Evolutionary conservation across 73 alveolate genomes (phyloP).

Genomic region (Tetrahymena elliotti): DNA sequence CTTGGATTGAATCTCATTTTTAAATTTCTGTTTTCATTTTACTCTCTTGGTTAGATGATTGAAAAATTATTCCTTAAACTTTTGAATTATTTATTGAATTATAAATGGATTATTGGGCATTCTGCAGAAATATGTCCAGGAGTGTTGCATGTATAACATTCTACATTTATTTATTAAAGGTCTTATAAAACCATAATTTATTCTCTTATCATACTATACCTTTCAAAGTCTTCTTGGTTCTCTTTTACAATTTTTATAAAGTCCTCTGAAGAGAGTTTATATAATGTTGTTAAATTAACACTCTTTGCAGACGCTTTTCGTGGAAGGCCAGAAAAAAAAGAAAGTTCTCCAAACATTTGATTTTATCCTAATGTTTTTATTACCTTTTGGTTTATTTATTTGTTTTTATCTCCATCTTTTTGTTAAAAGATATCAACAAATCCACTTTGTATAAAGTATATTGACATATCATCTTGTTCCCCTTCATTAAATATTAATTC

Average conservation of each 20-base stretch:
- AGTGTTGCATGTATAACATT: background rate
- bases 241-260: background rate
- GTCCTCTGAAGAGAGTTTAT: background rate
- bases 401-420: background rate
- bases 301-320: constrained; percentile 22
- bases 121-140: background rate
- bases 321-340: constrained; percentile 24
- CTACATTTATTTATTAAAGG: background rate
- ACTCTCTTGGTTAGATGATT: background rate
- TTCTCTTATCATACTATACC: background rate
- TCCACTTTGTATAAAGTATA: background rate
- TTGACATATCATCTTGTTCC: background rate
- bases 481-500: background rate
- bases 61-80: background rate
- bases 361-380: background rate
- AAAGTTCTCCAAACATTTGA: constrained; percentile 10
- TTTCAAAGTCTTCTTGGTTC: background rate
- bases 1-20: background rate
- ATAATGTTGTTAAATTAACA: background rate
- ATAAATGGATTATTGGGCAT: background rate
- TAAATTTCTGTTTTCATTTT: background rate
- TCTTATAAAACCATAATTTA: background rate
- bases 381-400: background rate
- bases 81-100: background rate
- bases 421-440: background rate